These are phyloP conservation scores for Mycena pura DNA, from an alignment of 768 basidiomycete species.

Conservation along the genomic window DNA sequence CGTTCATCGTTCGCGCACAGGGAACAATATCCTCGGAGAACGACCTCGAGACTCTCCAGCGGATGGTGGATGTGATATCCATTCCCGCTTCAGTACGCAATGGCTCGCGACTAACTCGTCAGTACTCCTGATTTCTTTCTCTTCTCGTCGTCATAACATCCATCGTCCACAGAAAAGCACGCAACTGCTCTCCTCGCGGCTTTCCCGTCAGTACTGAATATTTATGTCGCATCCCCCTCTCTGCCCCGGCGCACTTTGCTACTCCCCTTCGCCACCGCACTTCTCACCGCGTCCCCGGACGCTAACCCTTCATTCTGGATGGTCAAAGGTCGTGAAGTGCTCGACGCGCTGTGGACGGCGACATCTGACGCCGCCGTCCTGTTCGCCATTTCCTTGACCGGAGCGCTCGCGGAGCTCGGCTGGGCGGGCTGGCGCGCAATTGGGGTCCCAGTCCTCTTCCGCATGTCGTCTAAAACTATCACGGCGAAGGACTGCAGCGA, in stretches of 20 bases:
- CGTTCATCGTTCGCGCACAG: slow-evolving; percentile 38
- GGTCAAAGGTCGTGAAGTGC: slow-evolving; percentile 59
- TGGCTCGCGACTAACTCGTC: slow-evolving; percentile 72
- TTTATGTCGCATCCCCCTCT: slow-evolving; percentile 13
- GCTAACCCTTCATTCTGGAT: slow-evolving; percentile 58
- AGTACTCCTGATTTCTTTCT: slow-evolving; percentile 28
- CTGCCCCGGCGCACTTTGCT: slow-evolving; percentile 38
- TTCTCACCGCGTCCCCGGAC: slow-evolving; percentile 42
- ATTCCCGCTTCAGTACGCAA: slow-evolving; percentile 69
- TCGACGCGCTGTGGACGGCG: slow-evolving; percentile 56
- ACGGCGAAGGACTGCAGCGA: slow-evolving; percentile 30
- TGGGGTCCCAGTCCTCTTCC: slow-evolving; percentile 64
- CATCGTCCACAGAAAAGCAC: slow-evolving; percentile 40
- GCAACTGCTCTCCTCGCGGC: slow-evolving; percentile 40
- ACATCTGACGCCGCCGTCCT: slow-evolving; percentile 23
- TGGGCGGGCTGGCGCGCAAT: slow-evolving; percentile 85
- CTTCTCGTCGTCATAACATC: slow-evolving; percentile 5
- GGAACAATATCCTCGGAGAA: slow-evolving; percentile 24
- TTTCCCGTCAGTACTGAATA: slow-evolving; percentile 38
- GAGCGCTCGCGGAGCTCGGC: slow-evolving; percentile 64
- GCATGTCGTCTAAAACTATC: slow-evolving; percentile 54
- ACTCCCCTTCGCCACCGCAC: slow-evolving; percentile 46
- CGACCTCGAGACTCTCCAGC: slow-evolving; percentile 50
- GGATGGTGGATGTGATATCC: slow-evolving; percentile 62
- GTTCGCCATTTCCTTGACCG: slow-evolving; percentile 63